These are phyloP conservation scores for Physcia stellaris DNA, from an alignment of 495 filamentous ascomycete genomes.

Conservation along the genomic window DNA sequence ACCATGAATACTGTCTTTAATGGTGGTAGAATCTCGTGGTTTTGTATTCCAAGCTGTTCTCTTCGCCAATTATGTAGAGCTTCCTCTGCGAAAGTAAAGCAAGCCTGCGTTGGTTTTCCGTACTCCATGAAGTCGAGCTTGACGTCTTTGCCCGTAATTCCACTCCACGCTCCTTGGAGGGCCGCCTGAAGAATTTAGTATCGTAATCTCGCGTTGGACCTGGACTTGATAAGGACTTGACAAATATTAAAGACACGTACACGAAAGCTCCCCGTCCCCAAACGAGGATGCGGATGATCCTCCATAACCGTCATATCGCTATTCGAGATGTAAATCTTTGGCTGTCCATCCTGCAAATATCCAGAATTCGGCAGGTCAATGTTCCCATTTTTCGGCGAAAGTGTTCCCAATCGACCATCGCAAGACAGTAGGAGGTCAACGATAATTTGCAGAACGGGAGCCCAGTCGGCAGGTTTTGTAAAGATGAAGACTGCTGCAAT, in stretches of 20 bases:
- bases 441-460: slow-evolving; percentile 66
- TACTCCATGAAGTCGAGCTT: slow-evolving; percentile 53
- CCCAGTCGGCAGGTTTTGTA: slow-evolving; percentile 91
- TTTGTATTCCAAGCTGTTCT: slow-evolving; percentile 20
- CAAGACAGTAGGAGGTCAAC: slow-evolving; percentile 67
- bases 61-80: slow-evolving; percentile 48
- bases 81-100: slow-evolving; percentile 74
- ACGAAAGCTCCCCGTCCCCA: slow-evolving; percentile 88
- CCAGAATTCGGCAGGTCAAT: slow-evolving; percentile 52
- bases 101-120: slow-evolving; percentile 69
- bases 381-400: slow-evolving; percentile 45
- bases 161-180: slow-evolving; percentile 65
- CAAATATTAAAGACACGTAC: too few species aligned
- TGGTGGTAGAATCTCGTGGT: slow-evolving; percentile 19
- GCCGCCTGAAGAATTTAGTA: too few species aligned
- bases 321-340: slow-evolving; percentile 75
- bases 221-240: too few species aligned
- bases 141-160: slow-evolving; percentile 51
- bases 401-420: slow-evolving; percentile 61
- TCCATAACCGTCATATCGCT: slow-evolving; percentile 83
- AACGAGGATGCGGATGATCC: slow-evolving; percentile 63
- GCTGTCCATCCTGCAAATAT: slow-evolving; percentile 67
- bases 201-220: too few species aligned
- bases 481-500: slow-evolving; percentile 81
- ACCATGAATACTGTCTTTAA: slow-evolving; percentile 80